Evolutionary conservation across 495 filamentous ascomycete species (phyloP).

Genomic region (Trichoderma reesei): DNA sequence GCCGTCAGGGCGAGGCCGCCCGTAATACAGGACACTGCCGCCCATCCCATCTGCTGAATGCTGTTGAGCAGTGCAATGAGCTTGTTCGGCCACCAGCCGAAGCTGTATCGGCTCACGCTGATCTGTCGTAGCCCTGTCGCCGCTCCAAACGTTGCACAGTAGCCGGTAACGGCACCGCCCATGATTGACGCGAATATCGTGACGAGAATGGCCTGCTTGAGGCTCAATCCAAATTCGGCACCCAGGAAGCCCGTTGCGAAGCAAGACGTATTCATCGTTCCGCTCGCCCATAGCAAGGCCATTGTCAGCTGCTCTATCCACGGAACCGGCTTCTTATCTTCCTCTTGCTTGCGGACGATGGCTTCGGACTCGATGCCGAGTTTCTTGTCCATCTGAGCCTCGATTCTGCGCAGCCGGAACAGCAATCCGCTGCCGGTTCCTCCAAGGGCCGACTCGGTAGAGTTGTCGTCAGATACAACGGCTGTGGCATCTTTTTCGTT

Average conservation of each 20-base stretch:
- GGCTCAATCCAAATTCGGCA: conserved; percentile 36
- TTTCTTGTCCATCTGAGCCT: conserved; percentile 32
- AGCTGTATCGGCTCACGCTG: conserved; percentile 43
- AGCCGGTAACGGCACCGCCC: conserved; percentile 36
- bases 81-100: conserved; percentile 46
- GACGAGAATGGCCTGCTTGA: conserved; percentile 42
- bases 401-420: neutral
- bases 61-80: conserved; percentile 42
- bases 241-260: conserved; percentile 44
- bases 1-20: conserved; percentile 42
- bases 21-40: conserved; percentile 34
- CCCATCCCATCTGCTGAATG: conserved; percentile 41
- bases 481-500: neutral
- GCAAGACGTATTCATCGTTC: conserved; percentile 46
- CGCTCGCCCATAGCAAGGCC: conserved; percentile 33
- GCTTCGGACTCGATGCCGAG: conserved; percentile 45
- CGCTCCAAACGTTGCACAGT: conserved; percentile 41
- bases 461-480: neutral
- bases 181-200: conserved; percentile 39
- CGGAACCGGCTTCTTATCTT: conserved; percentile 25
- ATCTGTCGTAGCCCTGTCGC: conserved; percentile 45
- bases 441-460: neutral
- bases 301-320: conserved; percentile 21
- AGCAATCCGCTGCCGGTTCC: neutral
- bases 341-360: conserved; percentile 41